A percentile compares a stretch with the other conserved stretches of the same genome.
These are phyloP conservation scores for Metarhizium anisopliae DNA, from an alignment of 2,329 filamentous ascomycete species.

Conservation along the genomic window DNA sequence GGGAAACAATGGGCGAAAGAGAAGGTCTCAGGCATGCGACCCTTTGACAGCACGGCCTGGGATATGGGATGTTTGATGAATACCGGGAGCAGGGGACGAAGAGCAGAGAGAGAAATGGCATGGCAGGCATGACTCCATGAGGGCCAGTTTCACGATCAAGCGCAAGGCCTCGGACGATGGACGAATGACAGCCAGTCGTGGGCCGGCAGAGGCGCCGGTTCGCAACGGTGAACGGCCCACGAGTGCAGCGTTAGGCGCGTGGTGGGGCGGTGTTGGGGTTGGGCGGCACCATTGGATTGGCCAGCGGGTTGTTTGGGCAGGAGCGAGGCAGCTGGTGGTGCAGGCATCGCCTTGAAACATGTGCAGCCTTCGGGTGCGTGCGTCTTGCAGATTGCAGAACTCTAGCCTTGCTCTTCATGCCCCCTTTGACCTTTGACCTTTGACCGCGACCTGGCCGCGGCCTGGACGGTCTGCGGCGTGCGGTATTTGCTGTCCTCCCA, in stretches of 20 bases:
- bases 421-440: too few relatives aligned
- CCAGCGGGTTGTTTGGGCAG: too few relatives aligned
- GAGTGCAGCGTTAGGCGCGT: background rate
- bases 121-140: too few relatives aligned
- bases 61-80: background rate
- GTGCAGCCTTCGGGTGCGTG: conserved; percentile 1
- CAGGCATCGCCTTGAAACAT: conserved; percentile 3
- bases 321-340: background rate
- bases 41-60: background rate
- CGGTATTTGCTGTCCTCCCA: background rate
- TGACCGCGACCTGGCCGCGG: background rate
- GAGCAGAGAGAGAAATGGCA: too few relatives aligned
- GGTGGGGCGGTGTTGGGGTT: background rate
- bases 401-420: too few relatives aligned
- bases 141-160: too few relatives aligned
- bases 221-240: conserved; percentile 2
- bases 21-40: background rate
- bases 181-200: conserved; percentile 4
- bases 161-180: too few relatives aligned
- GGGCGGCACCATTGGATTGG: too few relatives aligned
- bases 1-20: background rate
- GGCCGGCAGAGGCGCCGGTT: conserved; percentile 1
- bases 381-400: background rate
- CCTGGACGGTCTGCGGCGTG: background rate
- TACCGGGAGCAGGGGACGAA: too few relatives aligned